These are phyloP conservation scores for Porodaedalea pini DNA, from an alignment of 1,284 basidiomycete genomes.

Conservation along the genomic window DNA sequence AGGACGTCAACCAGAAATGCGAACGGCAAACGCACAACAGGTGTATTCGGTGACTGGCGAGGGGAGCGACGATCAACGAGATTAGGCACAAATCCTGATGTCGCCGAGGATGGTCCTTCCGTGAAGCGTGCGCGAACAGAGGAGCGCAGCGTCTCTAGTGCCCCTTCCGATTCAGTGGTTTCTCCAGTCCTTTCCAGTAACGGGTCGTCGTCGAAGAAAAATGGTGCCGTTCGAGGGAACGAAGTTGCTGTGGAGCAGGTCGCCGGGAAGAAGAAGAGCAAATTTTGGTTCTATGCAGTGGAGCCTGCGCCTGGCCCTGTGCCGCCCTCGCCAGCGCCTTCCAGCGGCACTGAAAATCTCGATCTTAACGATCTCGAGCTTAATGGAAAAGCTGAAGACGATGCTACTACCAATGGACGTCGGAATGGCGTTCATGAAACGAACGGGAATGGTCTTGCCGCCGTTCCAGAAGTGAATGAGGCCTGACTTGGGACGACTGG, in stretches of 20 bases:
- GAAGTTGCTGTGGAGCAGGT: conserved; percentile 69
- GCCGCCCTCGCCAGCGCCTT: conserved; percentile 16
- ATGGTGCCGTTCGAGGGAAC: conserved; percentile 57
- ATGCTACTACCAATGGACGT: neutral
- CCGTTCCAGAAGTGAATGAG: neutral
- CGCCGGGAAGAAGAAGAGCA: conserved; percentile 73
- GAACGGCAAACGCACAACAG: conserved; percentile 51
- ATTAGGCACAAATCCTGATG: conserved; percentile 52
- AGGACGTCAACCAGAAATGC: conserved; percentile 48
- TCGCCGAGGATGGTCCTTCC: conserved; percentile 47
- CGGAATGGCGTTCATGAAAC: neutral
- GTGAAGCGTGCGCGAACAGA: conserved; percentile 69
- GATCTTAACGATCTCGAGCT: conserved; percentile 4
- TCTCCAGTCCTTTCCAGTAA: conserved; percentile 28
- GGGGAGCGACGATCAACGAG: conserved; percentile 71
- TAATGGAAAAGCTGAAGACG: neutral
- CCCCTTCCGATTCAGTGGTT: conserved; percentile 38
- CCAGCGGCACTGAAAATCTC: conserved; percentile 23
- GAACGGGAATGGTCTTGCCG: conserved; percentile 1
- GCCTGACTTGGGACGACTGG: conserved; percentile 2
- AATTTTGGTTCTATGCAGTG: conserved; percentile 80
- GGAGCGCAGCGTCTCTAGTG: conserved; percentile 57
- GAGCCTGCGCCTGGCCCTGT: conserved; percentile 49
- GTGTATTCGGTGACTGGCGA: conserved; percentile 55
- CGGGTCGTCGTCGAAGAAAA: conserved; percentile 31